A percentile compares a stretch with the other conserved stretches of the same genome.
Conservation (phyloP, 2,329 filamentous ascomycete genomes). For the Botryotinia globosa region DNA sequence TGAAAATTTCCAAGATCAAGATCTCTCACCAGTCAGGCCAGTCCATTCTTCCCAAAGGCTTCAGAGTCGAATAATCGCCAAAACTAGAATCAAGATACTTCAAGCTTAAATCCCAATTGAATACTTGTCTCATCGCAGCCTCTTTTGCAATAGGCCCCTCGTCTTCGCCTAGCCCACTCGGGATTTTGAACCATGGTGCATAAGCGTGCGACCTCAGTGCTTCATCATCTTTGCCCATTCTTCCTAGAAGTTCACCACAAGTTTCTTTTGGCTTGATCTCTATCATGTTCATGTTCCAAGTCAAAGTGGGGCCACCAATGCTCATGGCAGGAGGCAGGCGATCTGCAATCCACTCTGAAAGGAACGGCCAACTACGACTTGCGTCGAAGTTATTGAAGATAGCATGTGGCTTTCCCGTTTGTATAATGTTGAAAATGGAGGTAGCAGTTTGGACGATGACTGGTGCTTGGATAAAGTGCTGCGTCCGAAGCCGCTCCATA, state of each 20-base stretch:
- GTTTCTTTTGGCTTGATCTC: constrained; percentile 1
- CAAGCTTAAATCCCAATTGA: not conserved
- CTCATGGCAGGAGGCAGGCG: not conserved
- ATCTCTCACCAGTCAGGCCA: constrained; percentile 5
- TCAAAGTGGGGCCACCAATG: constrained; percentile 5
- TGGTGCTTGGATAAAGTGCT: not conserved
- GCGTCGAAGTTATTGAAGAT: not conserved
- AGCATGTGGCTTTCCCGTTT: not conserved
- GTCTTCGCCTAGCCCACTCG: not conserved
- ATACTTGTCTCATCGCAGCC: constrained; percentile 1
- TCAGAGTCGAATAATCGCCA: not conserved
- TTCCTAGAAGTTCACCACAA: not conserved
- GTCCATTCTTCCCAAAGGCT: not conserved
- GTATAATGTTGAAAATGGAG: not conserved
- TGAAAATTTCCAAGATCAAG: not conserved
- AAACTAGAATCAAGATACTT: not conserved
- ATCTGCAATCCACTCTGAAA: constrained; percentile 1
- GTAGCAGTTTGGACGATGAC: constrained; percentile 1
- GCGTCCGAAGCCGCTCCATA: not conserved
- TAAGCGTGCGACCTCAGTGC: not conserved
- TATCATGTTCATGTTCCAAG: constrained; percentile 2
- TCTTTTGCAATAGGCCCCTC: not conserved
- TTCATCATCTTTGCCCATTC: not conserved
- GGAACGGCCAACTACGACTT: constrained; percentile 5
- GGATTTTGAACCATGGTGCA: constrained; percentile 2